Evolutionary conservation across 176 grass and related monocot genomes (phyloP), one percentile per base, ranked within the genome.

Genomic region (Zizania latifolia): DNA sequence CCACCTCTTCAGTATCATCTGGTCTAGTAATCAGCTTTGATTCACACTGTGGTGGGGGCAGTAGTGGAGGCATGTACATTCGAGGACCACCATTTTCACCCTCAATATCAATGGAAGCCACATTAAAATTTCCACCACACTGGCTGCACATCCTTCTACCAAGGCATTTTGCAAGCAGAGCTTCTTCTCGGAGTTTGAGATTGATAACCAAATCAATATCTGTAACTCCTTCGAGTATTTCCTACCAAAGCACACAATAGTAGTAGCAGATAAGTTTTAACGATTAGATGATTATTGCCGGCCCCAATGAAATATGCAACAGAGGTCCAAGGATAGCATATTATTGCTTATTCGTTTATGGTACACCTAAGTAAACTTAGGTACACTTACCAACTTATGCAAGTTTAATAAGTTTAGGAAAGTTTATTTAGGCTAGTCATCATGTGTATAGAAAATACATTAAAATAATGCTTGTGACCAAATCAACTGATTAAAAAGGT

Each of bases 121-220:
- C 76, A 76, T 99, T 99, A 82, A 90, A 94, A 61, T 99, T 99
- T 26, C 89, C 91, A 17, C 91, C 91, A 39, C 95, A 94, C 28
- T 92, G 84, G 77, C 86, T 92, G 72, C 95, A 99, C 74, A 92
- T 94, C 71, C 95, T 91, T 88, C 95, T 88, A 37, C 95, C 95
- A 77, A 99, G 56, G 53, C 95, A 99, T 80, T 94, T 99, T 1
- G 84, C 78, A 59, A 99, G 84, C 14, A 99, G 45, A 31, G 89
- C 82, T 40, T 99, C 89, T 83, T 99, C 95, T 75, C 70, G 84
- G 6, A 99, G 85, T 62, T 84, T 92, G 45, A 99, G 87, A 59
- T 94, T 99, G 64, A 99, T 87, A 33, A 92, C 91, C 62, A 94
- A 76, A 80, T 99, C 95, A 66, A 99, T 92, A 74, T 94, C 89